Conservation (phyloP, 2,329 filamentous ascomycete species). For the Bertia moriformis region DNA sequence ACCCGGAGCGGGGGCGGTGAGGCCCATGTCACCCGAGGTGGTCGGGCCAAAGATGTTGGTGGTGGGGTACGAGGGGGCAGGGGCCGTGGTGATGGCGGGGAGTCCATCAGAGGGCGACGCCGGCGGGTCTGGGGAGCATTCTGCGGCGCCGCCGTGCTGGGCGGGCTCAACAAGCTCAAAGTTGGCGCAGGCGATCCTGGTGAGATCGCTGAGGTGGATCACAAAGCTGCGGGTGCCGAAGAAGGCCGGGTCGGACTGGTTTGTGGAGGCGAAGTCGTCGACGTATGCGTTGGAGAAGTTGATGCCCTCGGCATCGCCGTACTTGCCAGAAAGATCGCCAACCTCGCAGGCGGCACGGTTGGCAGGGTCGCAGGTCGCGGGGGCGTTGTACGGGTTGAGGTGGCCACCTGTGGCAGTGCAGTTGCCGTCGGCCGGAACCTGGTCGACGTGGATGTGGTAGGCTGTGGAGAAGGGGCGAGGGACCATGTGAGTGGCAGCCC, state of each 20-base stretch:
- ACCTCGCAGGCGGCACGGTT: conserved; percentile 39
- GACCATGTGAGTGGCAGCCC: not conserved
- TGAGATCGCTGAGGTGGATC: conserved; percentile 23
- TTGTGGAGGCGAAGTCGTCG: conserved; percentile 25
- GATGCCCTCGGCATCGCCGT: conserved; percentile 26
- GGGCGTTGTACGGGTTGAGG: conserved; percentile 38
- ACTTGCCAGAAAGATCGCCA: conserved; percentile 45
- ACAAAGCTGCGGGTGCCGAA: conserved; percentile 29
- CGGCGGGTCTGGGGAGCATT: no score
- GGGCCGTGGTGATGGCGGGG: no score
- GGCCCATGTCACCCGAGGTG: no score
- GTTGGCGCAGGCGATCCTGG: conserved; percentile 25
- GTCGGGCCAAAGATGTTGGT: no score
- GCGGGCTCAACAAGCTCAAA: conserved; percentile 13
- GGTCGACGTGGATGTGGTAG: conserved; percentile 41
- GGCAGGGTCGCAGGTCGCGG: conserved; percentile 29
- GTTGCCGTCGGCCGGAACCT: conserved; percentile 34
- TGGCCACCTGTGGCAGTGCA: conserved; percentile 38
- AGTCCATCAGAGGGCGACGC: no score
- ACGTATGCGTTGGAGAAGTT: conserved; percentile 17
- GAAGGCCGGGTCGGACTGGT: conserved; percentile 20
- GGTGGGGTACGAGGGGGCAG: no score
- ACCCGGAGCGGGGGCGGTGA: no score
- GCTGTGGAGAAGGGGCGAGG: conserved; percentile 14
- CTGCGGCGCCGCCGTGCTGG: no score